Base-by-base conservation (phyloP, 2,329 filamentous ascomycete genomes). In the Fusarium graminum region DNA sequence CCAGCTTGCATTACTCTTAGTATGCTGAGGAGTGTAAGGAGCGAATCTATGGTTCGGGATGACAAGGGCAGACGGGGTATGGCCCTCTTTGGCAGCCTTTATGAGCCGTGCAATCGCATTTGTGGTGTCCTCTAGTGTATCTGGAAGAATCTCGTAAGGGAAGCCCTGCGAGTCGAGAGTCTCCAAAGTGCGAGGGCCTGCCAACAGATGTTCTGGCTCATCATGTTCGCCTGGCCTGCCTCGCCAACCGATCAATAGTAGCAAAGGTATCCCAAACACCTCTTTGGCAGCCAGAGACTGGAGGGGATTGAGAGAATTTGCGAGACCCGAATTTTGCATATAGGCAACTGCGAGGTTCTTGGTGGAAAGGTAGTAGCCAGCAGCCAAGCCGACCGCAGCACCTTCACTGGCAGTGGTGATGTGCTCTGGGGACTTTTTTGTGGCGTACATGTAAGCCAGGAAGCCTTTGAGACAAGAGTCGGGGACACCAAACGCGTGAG, bases 231-330 rank as follows among this genome's bases (percentile, higher is more conserved):
- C 55, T 26, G 34, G 50, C 2, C 32, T 45, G 26, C 41, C 50
- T 28, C 55, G 28, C 55, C 50, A 54, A 13, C 55, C 55, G 7
- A 59, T 28, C 50, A 59, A 14, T 7, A 59, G 55, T 22, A 59
- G 43, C 36, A 59, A 36, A 28, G 55, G 55, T n/a, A 59, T 59
- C 13, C 55, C 55, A 42, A 55, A 59, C 12, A 55, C 55, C 28
- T 59, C 50, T n/a, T 59, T 59, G 6, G 50, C 55, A 13, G 55
- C 42, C 22, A 59, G 29, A 4, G 55, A 59, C 19, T 59, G 50
- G 3, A 59, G 42, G 26, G 50, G 55, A 34, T 59, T 59, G 17
- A 59, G 52, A 7, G 55, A 42, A 11, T 53, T 47, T n/a, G 30
- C 28, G 12, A 53, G 42, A n/a, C 50, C 50, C 4, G 42, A 49